These are phyloP conservation scores for Bolboschoenoplectus hybrid DNA, from an alignment of 202 grass and related monocot species.

Conservation along the genomic window DNA sequence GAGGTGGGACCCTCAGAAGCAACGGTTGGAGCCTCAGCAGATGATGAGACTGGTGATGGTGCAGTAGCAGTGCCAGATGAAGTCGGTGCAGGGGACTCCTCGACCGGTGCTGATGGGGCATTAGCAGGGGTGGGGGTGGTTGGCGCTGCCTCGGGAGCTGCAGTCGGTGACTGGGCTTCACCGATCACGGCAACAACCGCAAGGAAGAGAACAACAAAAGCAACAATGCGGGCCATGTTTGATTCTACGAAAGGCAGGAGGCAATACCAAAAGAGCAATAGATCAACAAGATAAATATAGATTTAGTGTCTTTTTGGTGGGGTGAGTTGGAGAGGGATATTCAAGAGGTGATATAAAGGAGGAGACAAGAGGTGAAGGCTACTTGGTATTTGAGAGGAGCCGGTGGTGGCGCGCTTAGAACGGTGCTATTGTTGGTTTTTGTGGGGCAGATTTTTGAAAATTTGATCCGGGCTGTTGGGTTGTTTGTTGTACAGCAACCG, in stretches of 20 bases:
- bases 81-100: conserved; percentile 24
- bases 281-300: not conserved
- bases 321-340: conserved; percentile 43
- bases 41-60: not conserved
- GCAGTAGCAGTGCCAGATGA: not conserved
- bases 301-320: conserved; percentile 43
- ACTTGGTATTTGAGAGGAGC: too few species aligned
- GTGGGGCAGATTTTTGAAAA: conserved; percentile 23
- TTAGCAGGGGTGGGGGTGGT: conserved; percentile 22
- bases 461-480: conserved; percentile 13
- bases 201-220: conserved; percentile 46
- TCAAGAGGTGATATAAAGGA: conserved; percentile 42
- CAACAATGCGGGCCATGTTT: conserved; percentile 50
- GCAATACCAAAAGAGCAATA: not conserved
- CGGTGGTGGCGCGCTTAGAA: conserved; percentile 11
- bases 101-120: not conserved
- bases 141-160: conserved; percentile 41
- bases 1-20: not conserved
- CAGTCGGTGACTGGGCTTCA: conserved; percentile 35
- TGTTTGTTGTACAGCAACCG: not conserved
- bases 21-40: conserved; percentile 7
- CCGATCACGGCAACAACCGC: not conserved
- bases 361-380: not conserved
- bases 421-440: conserved; percentile 13
- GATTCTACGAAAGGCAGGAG: not conserved